These are phyloP conservation scores for Gynandropsis gynandra DNA, from an alignment of 345 rosid species.

Conservation along the genomic window DNA sequence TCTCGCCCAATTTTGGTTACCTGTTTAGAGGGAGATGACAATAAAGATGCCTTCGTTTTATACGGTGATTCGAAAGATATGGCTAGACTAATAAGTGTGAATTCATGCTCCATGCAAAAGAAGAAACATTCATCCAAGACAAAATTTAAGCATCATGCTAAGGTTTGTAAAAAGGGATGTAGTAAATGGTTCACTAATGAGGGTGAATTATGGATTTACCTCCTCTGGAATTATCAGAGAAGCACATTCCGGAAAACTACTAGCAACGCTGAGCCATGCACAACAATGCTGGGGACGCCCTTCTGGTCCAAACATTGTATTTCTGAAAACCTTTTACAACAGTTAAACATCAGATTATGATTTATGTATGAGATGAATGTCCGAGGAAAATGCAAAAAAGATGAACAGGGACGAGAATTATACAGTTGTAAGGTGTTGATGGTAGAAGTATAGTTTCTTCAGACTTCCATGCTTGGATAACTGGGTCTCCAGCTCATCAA, in stretches of 20 bases:
- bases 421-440: slow-evolving; percentile 93
- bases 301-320: slow-evolving; percentile 99
- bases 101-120: slow-evolving; percentile 8
- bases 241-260: slow-evolving; percentile 97
- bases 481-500: slow-evolving; percentile 89
- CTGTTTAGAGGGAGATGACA: slow-evolving; percentile 37
- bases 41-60: slow-evolving; percentile 4
- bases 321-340: slow-evolving; percentile 72
- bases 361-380: slow-evolving; percentile 17
- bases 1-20: slow-evolving; percentile 93
- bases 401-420: slow-evolving; percentile 12
- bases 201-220: slow-evolving; percentile 37
- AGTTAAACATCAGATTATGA: slow-evolving; percentile 17
- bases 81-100: not conserved
- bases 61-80: not conserved
- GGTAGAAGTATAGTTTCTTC: slow-evolving; percentile 81
- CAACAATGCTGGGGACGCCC: slow-evolving; percentile 99
- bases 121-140: too few relatives aligned
- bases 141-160: too few relatives aligned
- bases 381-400: slow-evolving; percentile 13
- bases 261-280: slow-evolving; percentile 99
- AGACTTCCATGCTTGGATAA: slow-evolving; percentile 96
- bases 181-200: too few relatives aligned
- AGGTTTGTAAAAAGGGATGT: too few relatives aligned
- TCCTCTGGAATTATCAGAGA: slow-evolving; percentile 92